Base-by-base conservation (phyloP, 139 green algal genomes). In the Prasinococcaceae sp. region DNA sequence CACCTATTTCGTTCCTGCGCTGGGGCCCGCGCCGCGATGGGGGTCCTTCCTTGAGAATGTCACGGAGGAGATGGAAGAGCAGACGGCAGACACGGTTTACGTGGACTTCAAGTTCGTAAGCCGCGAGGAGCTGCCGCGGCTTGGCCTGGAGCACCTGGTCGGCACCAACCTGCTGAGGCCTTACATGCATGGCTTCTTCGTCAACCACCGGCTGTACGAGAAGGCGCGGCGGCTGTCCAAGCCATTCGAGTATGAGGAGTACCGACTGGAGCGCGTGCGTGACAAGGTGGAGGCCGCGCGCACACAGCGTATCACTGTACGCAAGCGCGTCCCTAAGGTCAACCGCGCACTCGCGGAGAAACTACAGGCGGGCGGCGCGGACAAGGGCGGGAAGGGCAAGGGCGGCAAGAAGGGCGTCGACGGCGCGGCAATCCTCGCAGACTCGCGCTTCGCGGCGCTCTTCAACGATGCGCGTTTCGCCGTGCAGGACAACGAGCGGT, bases 181-280 rank as follows among this genome's bases (percentile, higher is more conserved):
- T 25, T 96, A 95, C 81, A 95, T 98, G 90, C 90, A 98, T 72
- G 90, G 90, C 28, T 98, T 86, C 75, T 97, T 98, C 68, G 47
- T 98, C 2, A 79, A 98, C 75, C 80, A 87, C 47, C 58, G 83
- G 6, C 78, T 96, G 23, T 94, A 92, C 71, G 50, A 79, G 55
- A 92, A 88, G 59, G 82, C 79, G 8, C 69, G 64, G 10, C 28
- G 20, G 12, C 23, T 71, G 20, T 33, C 66, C n/a, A 66, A 92
- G 36, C 88, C 88, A 2, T 90, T 93, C 56, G 83, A 77, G 1
- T 94, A 94, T 66, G 88, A 94, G 26, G 54, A 70, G 14, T 94
- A 94, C 68, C 75, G 84, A 24, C 47, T 78, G 55, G 70, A 93
- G 69, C 70, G 78, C 14, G 63, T 97, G 27, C 50, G 70, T 10